Evolutionary conservation across 2,329 filamentous ascomycete species (phyloP).

Genomic region (Aspergillus unguis): DNA sequence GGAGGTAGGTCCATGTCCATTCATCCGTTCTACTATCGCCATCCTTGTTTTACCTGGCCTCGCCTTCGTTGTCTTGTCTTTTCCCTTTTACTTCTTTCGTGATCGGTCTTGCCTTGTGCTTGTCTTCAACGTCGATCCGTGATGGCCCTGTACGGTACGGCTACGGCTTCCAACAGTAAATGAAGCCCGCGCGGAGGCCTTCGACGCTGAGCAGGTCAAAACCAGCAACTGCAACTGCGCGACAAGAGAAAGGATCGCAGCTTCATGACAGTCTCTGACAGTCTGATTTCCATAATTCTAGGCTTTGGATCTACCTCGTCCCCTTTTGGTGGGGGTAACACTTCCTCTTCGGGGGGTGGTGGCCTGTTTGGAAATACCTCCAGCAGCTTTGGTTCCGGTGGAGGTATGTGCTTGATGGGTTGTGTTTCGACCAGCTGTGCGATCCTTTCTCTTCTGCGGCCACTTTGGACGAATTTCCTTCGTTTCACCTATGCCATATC

Average conservation of each 20-base stretch:
- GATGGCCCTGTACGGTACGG: conserved; percentile 16
- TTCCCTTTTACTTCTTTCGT: conserved; percentile 8
- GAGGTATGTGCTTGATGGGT: conserved; percentile 38
- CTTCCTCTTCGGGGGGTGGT: conserved; percentile 26
- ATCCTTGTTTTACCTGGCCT: conserved; percentile 2
- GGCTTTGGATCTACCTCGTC: conserved; percentile 40
- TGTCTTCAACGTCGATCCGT: conserved; percentile 32
- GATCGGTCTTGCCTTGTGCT: conserved; percentile 25
- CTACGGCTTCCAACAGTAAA: conserved; percentile 19
- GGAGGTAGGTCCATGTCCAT: conserved; percentile 37
- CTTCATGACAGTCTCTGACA: conserved; percentile 39
- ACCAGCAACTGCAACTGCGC: conserved; percentile 10
- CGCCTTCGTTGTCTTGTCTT: conserved; percentile 1
- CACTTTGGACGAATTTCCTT: conserved; percentile 10
- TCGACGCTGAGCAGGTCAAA: conserved; percentile 27
- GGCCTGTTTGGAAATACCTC: conserved; percentile 36
- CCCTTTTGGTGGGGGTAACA: conserved; percentile 36
- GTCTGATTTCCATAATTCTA: conserved; percentile 36
- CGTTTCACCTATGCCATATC: neutral
- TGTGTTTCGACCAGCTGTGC: conserved; percentile 23
- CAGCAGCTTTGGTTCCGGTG: conserved; percentile 41
- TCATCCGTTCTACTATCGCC: neutral
- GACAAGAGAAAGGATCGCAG: conserved; percentile 31
- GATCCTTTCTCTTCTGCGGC: conserved; percentile 20
- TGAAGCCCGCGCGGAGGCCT: conserved; percentile 19